Percentiles rank a stretch among this genome's conserved stretches.
phyloP scores from a whole-genome alignment of 768 basidiomycete genomes.

The Hemileccinum rubropunctum region DNA sequence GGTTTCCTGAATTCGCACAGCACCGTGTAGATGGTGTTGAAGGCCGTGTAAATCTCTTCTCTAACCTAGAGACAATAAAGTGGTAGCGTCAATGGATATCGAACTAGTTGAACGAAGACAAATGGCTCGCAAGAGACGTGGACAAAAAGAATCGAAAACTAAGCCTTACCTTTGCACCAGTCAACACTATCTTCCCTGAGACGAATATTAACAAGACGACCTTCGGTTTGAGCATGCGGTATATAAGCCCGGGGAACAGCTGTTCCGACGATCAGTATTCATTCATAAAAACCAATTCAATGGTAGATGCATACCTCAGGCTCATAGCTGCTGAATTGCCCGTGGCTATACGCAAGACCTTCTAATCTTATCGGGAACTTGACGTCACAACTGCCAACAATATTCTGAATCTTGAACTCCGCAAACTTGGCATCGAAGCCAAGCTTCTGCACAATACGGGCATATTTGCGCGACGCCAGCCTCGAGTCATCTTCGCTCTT shows the following conservation, averaged over 20 bases:
- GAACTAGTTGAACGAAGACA: slow-evolving; percentile 21
- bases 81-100: slow-evolving; percentile 43
- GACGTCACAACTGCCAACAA: slow-evolving; percentile 96
- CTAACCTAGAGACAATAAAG: slow-evolving; percentile 71
- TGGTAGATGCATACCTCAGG: slow-evolving; percentile 70
- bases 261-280: slow-evolving; percentile 28
- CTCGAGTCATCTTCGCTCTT: slow-evolving; percentile 98
- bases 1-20: slow-evolving; percentile 93
- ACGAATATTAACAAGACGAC: slow-evolving; percentile 98
- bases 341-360: slow-evolving; percentile 96
- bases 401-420: slow-evolving; percentile 99
- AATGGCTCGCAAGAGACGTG: too few relatives aligned
- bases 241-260: slow-evolving; percentile 98
- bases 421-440: slow-evolving; percentile 99
- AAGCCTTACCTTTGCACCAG: slow-evolving; percentile 89
- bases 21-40: slow-evolving; percentile 99
- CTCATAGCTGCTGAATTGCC: slow-evolving; percentile 96
- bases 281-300: not conserved
- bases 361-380: slow-evolving; percentile 98
- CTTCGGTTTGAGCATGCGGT: slow-evolving; percentile 99
- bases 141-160: not conserved
- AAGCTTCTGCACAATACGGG: slow-evolving; percentile 98
- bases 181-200: slow-evolving; percentile 97
- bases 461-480: slow-evolving; percentile 96
- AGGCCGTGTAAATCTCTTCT: slow-evolving; percentile 99